Evolutionary conservation across 495 filamentous ascomycete genomes (phyloP).

Genomic region (Aspergillus incahuasiensis): DNA sequence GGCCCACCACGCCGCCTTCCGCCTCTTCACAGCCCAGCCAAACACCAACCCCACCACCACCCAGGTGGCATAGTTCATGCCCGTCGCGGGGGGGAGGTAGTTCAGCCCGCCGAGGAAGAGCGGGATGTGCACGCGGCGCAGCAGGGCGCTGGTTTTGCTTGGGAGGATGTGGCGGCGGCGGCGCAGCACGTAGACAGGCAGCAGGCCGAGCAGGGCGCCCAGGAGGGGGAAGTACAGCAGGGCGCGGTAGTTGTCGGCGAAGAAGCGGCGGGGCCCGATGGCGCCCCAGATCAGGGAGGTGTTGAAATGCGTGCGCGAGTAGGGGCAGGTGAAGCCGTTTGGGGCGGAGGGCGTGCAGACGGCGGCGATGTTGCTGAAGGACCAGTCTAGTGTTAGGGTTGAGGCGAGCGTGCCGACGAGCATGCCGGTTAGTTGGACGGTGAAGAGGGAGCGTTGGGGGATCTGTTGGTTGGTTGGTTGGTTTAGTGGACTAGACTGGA

Average conservation of each 20-base stretch:
- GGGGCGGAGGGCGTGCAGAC: slow-evolving; percentile 70
- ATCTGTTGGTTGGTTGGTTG: no score
- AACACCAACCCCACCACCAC: slow-evolving; percentile 60
- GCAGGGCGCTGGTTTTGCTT: no score
- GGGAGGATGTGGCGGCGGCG: no score
- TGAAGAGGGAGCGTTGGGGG: slow-evolving; percentile 46
- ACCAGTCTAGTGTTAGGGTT: slow-evolving; percentile 75
- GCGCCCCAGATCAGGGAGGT: slow-evolving; percentile 85
- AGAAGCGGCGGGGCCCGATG: slow-evolving; percentile 68
- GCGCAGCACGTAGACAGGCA: slow-evolving; percentile 25
- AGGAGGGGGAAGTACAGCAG: slow-evolving; percentile 68
- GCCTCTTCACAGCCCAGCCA: slow-evolving; percentile 44
- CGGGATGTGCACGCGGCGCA: slow-evolving; percentile 19
- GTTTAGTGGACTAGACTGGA: no score
- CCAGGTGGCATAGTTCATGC: slow-evolving; percentile 80
- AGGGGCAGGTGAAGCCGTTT: slow-evolving; percentile 83
- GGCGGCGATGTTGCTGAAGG: slow-evolving; percentile 66
- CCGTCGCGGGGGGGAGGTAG: slow-evolving; percentile 47
- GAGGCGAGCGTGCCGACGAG: slow-evolving; percentile 69
- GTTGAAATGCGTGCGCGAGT: slow-evolving; percentile 81
- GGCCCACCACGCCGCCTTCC: slow-evolving; percentile 66
- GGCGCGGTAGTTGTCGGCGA: slow-evolving; percentile 47
- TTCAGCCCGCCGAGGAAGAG: slow-evolving; percentile 29
- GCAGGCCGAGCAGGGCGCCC: slow-evolving; percentile 60
- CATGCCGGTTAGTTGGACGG: slow-evolving; percentile 60